Percentiles rank a stretch among this genome's conserved stretches.
Evolutionary conservation across 371 early-diverging fungal genomes (phyloP).

Genomic region (Apophysomyces ossiformis): DNA sequence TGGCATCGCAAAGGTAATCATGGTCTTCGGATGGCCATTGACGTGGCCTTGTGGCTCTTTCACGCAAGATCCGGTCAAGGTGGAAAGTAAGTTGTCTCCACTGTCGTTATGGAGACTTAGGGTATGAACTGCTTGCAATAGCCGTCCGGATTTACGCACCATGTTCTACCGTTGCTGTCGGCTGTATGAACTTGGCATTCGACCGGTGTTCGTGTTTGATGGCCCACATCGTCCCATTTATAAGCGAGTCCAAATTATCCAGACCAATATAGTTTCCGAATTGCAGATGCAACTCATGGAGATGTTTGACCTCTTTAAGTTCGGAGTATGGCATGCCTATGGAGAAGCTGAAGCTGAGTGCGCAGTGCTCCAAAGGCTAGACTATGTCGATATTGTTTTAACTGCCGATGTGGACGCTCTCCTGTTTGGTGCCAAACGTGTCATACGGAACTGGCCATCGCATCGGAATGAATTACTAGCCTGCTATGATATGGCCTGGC

Average conservation of each 20-base stretch:
- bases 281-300: constrained; percentile 13
- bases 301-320: constrained; percentile 26
- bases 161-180: constrained; percentile 41
- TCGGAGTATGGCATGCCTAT: constrained; percentile 36
- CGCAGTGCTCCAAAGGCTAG: constrained; percentile 36
- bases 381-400: constrained; percentile 39
- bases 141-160: constrained; percentile 26
- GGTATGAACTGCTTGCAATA: constrained; percentile 8
- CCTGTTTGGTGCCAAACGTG: constrained; percentile 43
- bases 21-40: constrained; percentile 40
- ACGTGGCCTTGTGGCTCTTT: constrained; percentile 39
- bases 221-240: constrained; percentile 31
- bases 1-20: not conserved
- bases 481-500: constrained; percentile 35
- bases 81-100: constrained; percentile 29
- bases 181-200: constrained; percentile 39
- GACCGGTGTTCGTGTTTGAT: constrained; percentile 51
- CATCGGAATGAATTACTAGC: constrained; percentile 18
- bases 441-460: constrained; percentile 38
- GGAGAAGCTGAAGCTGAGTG: constrained; percentile 57
- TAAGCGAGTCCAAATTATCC: constrained; percentile 35
- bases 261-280: constrained; percentile 21
- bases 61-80: constrained; percentile 27
- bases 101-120: not conserved
- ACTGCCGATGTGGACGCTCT: constrained; percentile 47